Evolutionary conservation across 2,329 filamentous ascomycete species (phyloP).

Genomic region (Ophiostoma novo-ulmi): DNA sequence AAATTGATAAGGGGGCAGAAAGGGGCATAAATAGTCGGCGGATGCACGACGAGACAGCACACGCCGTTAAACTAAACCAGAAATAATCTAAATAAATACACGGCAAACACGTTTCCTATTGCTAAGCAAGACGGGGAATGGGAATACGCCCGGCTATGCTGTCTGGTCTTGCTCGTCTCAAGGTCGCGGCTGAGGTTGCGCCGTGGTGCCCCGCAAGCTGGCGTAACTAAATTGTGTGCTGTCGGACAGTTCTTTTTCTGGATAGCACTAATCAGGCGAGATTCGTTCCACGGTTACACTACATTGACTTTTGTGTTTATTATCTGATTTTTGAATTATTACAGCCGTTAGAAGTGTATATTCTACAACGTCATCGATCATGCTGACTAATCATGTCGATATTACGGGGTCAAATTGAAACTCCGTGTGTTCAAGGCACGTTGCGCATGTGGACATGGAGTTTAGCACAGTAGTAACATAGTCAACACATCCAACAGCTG

Average conservation of each 20-base stretch:
- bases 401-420: neutral
- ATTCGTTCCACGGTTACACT: neutral
- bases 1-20: constrained; percentile 3
- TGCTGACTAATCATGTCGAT: neutral
- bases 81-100: neutral
- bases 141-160: constrained; percentile 1
- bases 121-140: neutral
- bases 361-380: neutral
- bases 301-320: neutral
- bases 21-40: neutral
- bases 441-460: neutral
- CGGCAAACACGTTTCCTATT: neutral
- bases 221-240: neutral
- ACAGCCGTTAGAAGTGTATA: too few species aligned
- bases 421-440: neutral
- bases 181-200: neutral
- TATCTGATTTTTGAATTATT: too few species aligned
- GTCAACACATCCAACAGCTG: too few species aligned
- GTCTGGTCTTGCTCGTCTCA: neutral
- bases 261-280: neutral
- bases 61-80: neutral
- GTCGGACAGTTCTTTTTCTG: neutral
- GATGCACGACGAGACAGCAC: neutral
- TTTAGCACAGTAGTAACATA: too few species aligned
- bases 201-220: neutral